Conservation (phyloP, 306 rosid species). For the Castanopsis chinensis region DNA sequence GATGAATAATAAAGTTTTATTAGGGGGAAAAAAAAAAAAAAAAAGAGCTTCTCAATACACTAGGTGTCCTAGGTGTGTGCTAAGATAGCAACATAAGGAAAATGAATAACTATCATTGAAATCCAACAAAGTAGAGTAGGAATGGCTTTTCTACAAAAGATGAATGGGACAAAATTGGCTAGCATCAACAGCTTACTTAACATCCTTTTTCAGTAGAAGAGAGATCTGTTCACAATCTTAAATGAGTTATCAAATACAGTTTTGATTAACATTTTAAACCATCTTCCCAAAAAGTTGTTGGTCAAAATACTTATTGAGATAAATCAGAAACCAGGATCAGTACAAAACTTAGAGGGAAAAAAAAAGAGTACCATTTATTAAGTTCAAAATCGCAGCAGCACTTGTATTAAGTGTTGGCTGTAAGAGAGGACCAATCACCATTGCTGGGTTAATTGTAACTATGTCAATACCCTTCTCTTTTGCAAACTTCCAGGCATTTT, state of each 20-base stretch:
- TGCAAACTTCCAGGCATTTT: constrained; percentile 81
- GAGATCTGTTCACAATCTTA: not conserved
- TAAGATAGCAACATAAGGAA: too few relatives aligned
- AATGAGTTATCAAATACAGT: not conserved
- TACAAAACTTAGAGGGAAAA: not conserved
- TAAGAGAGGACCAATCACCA: constrained; percentile 79
- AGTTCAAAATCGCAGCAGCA: constrained; percentile 40
- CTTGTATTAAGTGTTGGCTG: constrained; percentile 70
- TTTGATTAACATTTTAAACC: not conserved
- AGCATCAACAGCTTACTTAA: not conserved
- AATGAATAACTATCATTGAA: too few relatives aligned
- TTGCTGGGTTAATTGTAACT: constrained; percentile 64
- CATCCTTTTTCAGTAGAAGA: not conserved
- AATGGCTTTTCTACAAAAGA: not conserved
- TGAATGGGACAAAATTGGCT: not conserved
- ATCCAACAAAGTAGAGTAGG: too few relatives aligned
- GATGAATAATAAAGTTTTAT: too few relatives aligned
- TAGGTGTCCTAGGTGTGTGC: too few relatives aligned
- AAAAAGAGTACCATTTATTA: constrained; percentile 53
- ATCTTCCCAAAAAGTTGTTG: not conserved
- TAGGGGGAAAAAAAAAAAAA: not conserved
- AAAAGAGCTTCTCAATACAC: not conserved
- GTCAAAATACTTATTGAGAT: not conserved
- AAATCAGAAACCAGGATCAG: not conserved
- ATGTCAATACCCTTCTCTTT: constrained; percentile 70